Base-by-base conservation (phyloP, 2,329 filamentous ascomycete genomes). In the Colletotrichum sp. region DNA sequence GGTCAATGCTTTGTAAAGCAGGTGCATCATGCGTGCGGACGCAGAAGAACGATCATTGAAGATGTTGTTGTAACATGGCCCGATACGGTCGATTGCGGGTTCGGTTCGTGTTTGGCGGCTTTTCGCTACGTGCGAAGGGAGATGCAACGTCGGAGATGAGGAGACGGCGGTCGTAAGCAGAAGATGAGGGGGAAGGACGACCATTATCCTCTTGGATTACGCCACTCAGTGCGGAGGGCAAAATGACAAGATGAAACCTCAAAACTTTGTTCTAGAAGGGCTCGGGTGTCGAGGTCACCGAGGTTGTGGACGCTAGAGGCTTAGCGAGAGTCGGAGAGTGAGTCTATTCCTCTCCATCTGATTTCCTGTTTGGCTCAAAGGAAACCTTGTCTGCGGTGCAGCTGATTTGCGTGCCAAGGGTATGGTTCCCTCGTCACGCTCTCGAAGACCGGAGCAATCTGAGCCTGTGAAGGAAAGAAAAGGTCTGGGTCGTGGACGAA, bases 1-100 rank as follows among this genome's bases (percentile, higher is more conserved):
- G 28, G 32, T 16, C 44, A 69, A 64, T 48, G 64, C 44, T 25
- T 69, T 60, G 39, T 68, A 65, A 22, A 68, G 28, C 57, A 65
- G 22, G 57, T 68, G 59, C 73, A 75, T 75, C 44, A 22, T 75
- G 64, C 73, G 63, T 72, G 70, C 64, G 12, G 64, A 52, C 57
- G 73, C 57, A 48, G 70, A 36, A 15, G 22, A 27, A 11, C 8
- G 19, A 48, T 68, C 55, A 73, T 73, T 39, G 68, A 61, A 27
- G 55, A 36, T 44, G 9, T 44, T 48, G 36, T 39, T 13, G 28
- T 60, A 19, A 60, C 67, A 69, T 60, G 19, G 55, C 67, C 30
- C 25, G 12, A 9, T 15, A 6, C 9, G 6, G 22, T 27, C 8
- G 39, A 27, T 52, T 3, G 27, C 59, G 16, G 19, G 3, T 59